Percentiles rank a stretch among this genome's conserved stretches.
Evolutionary conservation across 139 green algal genomes (phyloP).

Genomic region (Chlamydomonas urium): DNA sequence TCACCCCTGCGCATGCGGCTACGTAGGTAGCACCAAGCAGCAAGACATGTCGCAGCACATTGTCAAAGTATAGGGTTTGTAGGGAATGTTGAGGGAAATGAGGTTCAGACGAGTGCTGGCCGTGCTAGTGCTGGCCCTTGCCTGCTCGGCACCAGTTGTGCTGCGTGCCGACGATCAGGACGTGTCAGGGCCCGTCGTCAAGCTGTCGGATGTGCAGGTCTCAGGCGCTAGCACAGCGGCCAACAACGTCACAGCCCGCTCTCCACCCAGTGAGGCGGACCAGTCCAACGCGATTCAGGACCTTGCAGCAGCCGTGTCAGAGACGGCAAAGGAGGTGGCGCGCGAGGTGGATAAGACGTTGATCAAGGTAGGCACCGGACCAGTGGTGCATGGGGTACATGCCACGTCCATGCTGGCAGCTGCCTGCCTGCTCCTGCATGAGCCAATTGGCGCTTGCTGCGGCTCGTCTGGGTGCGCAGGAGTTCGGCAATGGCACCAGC

Average conservation of each 20-base stretch:
- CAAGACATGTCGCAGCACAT: no score
- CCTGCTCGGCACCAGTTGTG: no score
- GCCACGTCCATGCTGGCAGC: background rate
- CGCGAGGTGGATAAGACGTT: constrained; percentile 6
- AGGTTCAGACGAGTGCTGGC: no score
- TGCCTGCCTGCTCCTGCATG: background rate
- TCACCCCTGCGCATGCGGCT: no score
- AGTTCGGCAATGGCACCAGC: constrained; percentile 4
- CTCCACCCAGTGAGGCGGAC: background rate
- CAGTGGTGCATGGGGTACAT: background rate
- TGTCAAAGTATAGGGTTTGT: no score
- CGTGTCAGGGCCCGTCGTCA: background rate
- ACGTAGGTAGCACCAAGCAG: no score
- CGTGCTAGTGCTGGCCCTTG: no score
- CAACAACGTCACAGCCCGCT: background rate
- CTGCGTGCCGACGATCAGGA: no score
- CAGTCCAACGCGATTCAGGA: background rate
- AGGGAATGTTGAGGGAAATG: no score
- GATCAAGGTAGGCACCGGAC: background rate
- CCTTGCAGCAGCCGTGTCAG: background rate
- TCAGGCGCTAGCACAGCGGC: background rate
- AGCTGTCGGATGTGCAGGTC: background rate
- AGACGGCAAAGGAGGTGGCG: background rate
- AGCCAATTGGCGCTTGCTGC: background rate
- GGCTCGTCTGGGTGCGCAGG: background rate